Percentiles rank a stretch among this genome's conserved stretches.
Evolutionary conservation across 2,329 filamentous ascomycete genomes (phyloP).

Genomic region (Pseudocercospora eumusae): DNA sequence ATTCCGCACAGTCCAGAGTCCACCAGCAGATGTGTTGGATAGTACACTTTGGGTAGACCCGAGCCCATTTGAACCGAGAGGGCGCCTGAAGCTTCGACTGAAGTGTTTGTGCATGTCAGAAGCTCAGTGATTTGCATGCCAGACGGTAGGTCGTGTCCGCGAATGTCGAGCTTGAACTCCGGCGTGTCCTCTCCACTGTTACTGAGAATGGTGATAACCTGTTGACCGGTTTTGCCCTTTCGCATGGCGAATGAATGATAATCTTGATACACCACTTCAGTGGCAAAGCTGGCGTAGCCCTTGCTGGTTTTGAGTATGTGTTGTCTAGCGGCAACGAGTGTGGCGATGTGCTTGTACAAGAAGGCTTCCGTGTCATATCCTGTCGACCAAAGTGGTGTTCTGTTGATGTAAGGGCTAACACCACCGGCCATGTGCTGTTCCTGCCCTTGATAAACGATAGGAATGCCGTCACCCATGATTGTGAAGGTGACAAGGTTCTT

Average conservation of each 20-base stretch:
- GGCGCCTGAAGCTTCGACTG: constrained; percentile 31
- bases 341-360: constrained; percentile 45
- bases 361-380: constrained; percentile 44
- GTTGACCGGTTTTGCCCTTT: constrained; percentile 44
- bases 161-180: constrained; percentile 40
- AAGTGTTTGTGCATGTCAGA: constrained; percentile 38
- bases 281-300: constrained; percentile 47
- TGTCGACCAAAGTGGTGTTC: constrained; percentile 44
- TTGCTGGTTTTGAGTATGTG: constrained; percentile 44
- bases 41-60: constrained; percentile 42
- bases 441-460: constrained; percentile 47
- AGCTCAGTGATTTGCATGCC: constrained; percentile 39
- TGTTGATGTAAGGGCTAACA: constrained; percentile 38
- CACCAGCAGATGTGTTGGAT: constrained; percentile 31
- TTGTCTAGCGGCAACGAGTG: constrained; percentile 48
- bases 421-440: constrained; percentile 46
- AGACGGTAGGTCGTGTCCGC: constrained; percentile 35
- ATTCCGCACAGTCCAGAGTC: constrained; percentile 34
- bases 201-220: constrained; percentile 49
- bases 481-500: constrained; percentile 45
- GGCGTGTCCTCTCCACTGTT: constrained; percentile 44
- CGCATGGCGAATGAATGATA: constrained; percentile 49
- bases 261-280: constrained; percentile 49
- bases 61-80: constrained; percentile 39
- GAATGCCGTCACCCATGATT: constrained; percentile 47